Evolutionary conservation across 2,329 filamentous ascomycete genomes (phyloP).

Genomic region (Nigrospora sphaerica): DNA sequence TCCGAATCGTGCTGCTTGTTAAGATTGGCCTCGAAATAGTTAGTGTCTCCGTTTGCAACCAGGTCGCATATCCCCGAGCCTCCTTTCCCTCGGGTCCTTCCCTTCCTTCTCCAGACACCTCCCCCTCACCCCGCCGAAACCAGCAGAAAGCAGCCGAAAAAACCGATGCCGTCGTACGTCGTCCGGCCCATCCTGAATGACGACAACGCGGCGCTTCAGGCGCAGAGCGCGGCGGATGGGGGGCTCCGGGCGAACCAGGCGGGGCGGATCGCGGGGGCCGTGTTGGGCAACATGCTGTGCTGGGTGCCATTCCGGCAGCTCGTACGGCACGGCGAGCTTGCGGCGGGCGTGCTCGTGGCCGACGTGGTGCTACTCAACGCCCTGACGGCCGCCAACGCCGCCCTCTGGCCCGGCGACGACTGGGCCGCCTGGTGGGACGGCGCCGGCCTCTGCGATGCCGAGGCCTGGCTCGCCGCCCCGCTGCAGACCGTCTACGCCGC

Average conservation of each 20-base stretch:
- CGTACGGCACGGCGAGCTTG: conserved; percentile 45
- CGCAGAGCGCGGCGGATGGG: not conserved
- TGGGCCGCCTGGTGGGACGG: conserved; percentile 43
- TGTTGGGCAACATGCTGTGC: conserved; percentile 36
- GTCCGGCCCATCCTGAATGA: not conserved
- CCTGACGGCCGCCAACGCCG: conserved; percentile 39
- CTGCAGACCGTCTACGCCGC: conserved; percentile 37
- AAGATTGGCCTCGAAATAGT: too few species aligned
- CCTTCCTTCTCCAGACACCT: not conserved
- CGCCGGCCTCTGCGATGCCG: conserved; percentile 45
- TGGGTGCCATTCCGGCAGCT: conserved; percentile 46
- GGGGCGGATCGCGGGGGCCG: conserved; percentile 38
- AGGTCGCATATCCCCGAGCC: too few species aligned
- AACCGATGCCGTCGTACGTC: not conserved
- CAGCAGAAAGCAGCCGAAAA: not conserved
- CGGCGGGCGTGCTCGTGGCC: conserved; percentile 41
- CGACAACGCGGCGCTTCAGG: not conserved
- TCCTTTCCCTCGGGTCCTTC: too few species aligned
- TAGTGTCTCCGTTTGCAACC: too few species aligned
- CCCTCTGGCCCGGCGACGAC: conserved; percentile 47
- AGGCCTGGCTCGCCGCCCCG: conserved; percentile 28
- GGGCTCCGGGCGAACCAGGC: conserved; percentile 34
- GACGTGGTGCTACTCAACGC: conserved; percentile 39
- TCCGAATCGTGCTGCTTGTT: too few species aligned
- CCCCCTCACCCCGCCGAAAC: not conserved